Conservation (phyloP, 2,329 filamentous ascomycete species). For the Paecilomyces niveus region DNA sequence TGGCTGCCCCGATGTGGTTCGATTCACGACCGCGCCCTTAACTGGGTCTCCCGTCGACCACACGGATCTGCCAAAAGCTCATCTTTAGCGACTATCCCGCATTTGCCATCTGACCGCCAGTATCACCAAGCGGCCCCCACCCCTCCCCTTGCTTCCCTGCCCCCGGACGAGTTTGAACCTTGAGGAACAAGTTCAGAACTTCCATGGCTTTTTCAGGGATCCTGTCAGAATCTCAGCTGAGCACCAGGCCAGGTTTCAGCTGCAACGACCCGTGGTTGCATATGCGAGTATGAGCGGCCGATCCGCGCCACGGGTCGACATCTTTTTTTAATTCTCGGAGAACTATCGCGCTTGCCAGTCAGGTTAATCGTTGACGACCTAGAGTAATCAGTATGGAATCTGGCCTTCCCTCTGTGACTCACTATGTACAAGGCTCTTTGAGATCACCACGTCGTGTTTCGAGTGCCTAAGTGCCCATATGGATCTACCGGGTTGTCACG, state of each 20-base stretch:
- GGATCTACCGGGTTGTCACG: not conserved
- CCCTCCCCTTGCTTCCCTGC: not conserved
- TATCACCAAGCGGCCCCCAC: not conserved
- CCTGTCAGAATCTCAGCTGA: conserved; percentile 6
- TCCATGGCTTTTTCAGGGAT: not conserved
- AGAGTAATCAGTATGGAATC: not conserved
- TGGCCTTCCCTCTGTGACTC: too few relatives aligned
- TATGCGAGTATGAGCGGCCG: conserved; percentile 17
- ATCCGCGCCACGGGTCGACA: conserved; percentile 5
- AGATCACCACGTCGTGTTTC: not conserved
- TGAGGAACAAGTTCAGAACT: not conserved
- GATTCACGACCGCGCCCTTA: not conserved
- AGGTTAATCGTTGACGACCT: not conserved
- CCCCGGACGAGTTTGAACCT: not conserved
- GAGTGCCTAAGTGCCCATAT: not conserved
- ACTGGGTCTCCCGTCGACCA: not conserved
- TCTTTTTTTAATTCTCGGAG: not conserved
- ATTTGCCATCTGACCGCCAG: not conserved
- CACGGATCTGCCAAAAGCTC: not conserved
- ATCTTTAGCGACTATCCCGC: not conserved
- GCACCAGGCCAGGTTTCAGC: conserved; percentile 13
- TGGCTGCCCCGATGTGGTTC: conserved; percentile 3
- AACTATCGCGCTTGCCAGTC: not conserved
- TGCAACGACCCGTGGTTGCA: conserved; percentile 20
- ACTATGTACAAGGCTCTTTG: not conserved